Evolutionary conservation across 2,329 filamentous ascomycete species (phyloP), one percentile per base, ranked within the genome.

Genomic region (Dothidotthia symphoricarpi): DNA sequence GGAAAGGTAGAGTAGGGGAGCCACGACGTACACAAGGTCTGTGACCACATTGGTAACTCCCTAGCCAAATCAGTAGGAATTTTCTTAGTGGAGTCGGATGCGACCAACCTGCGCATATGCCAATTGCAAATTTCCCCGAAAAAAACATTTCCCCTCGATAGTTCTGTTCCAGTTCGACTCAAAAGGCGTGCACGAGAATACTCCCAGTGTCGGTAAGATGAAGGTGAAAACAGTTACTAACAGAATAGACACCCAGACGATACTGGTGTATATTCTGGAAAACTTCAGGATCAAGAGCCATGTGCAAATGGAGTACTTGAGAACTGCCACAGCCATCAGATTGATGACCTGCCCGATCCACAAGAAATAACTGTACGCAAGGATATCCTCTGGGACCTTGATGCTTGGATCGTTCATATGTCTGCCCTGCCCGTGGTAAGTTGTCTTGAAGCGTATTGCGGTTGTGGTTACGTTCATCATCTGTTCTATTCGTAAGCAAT

Each of bases 301-400:
- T 8, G 51, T 46, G 35, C 55, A 61, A 15, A 63, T 61, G 3
- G 58, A 61, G 26, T 37, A 47, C 27, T 60, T 57, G 13, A 62
- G 41, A 8, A 55, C 36, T 4, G 43, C 45, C 13, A 62, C 41
- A 8, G 43, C 56, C n/a, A 55, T 41, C n/a, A 59, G 30, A 28
- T 61, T 62, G 36, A 55, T 34, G 16, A 58, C 31, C 19, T 59
- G 49, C 4, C 39, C 44, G 17, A 57, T 36, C 42, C 41, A 60
- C 6, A 56, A 29, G 38, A 47, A 51, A 31, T 56, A 55, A 16
- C 37, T 52, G 37, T 60, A 60, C 2, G 40, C 9, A 3, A 41
- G 4, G 7, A 58, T 28, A 14, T 55, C 47, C 9, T 43, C 13
- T 4, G 51, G 47, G 19, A 50, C 39, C 12, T 16, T 47, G 26